phyloP scores from a whole-genome alignment of 2,329 filamentous ascomycete species.

The Botrytis paeoniae region DNA sequence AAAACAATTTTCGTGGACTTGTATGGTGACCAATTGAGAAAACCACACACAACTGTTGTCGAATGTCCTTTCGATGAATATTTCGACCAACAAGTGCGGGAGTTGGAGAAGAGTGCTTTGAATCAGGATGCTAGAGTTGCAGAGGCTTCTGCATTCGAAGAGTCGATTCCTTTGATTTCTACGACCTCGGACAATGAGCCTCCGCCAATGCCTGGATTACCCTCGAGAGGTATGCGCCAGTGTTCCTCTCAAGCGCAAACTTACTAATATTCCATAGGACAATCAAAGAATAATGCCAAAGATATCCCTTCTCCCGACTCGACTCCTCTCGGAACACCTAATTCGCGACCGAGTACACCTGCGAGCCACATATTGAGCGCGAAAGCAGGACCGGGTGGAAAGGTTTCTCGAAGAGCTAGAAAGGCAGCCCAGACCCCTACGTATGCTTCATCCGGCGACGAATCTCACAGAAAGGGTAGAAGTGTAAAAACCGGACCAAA shows the following conservation, averaged over 20 bases:
- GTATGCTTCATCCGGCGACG: slow-evolving; percentile 79
- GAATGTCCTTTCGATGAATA: slow-evolving; percentile 88
- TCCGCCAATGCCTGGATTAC: slow-evolving; percentile 44
- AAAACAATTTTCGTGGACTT: slow-evolving; percentile 87
- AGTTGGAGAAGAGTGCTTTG: slow-evolving; percentile 63
- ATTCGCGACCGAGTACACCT: slow-evolving; percentile 79
- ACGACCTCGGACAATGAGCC: slow-evolving; percentile 45
- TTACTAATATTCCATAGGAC: slow-evolving; percentile 24
- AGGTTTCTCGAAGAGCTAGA: slow-evolving; percentile 76
- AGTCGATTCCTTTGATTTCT: slow-evolving; percentile 28
- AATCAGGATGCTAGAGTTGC: slow-evolving; percentile 33
- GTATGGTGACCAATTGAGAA: slow-evolving; percentile 83
- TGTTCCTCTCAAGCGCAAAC: neutral
- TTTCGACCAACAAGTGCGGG: slow-evolving; percentile 87
- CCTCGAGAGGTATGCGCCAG: slow-evolving; percentile 32
- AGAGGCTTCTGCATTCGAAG: slow-evolving; percentile 31
- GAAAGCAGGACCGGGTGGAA: slow-evolving; percentile 71
- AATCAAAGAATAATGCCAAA: slow-evolving; percentile 33
- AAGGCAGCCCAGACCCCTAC: slow-evolving; percentile 60
- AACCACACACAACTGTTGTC: slow-evolving; percentile 72
- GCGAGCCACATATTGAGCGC: slow-evolving; percentile 65
- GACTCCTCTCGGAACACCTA: slow-evolving; percentile 67
- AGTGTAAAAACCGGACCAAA: slow-evolving; percentile 59
- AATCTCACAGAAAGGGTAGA: slow-evolving; percentile 61
- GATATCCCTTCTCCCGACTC: slow-evolving; percentile 49